phyloP scores from a whole-genome alignment of 192 early-diverging fungal species.

The Oehlia diaphana region DNA sequence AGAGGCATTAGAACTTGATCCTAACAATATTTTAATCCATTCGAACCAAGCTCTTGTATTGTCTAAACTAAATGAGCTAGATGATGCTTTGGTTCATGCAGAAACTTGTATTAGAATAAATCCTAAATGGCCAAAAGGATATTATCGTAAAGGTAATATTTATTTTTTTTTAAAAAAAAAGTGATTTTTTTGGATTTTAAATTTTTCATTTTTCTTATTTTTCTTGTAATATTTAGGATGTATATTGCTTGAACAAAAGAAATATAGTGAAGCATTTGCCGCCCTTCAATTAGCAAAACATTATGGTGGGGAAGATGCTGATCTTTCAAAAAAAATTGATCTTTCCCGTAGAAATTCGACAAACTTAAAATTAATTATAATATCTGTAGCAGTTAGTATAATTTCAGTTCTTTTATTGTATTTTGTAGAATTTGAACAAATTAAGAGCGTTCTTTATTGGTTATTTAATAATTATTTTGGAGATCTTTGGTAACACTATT shows the following conservation, averaged over 20 bases:
- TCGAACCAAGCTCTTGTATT: constrained; percentile 17
- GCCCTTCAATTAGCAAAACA: background rate
- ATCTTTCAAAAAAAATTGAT: constrained; percentile 13
- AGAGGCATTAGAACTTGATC: constrained; percentile 16
- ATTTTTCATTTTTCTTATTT: too few species aligned
- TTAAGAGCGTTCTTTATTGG: background rate
- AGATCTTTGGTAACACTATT: background rate
- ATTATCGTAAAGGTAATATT: constrained; percentile 19
- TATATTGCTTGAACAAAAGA: constrained; percentile 22
- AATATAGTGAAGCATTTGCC: background rate
- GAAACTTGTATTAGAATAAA: constrained; percentile 20
- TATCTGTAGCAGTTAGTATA: background rate
- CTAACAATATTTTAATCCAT: constrained; percentile 5
- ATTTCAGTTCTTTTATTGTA: background rate
- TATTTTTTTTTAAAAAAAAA: background rate
- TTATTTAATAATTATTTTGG: background rate
- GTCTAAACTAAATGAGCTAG: constrained; percentile 2
- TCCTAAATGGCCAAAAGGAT: constrained; percentile 16
- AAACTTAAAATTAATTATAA: background rate
- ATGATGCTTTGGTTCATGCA: constrained; percentile 18
- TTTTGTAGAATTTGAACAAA: background rate
- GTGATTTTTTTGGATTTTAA: background rate
- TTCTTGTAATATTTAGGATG: constrained; percentile 6
- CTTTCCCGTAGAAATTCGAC: background rate
- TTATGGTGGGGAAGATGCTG: constrained; percentile 4